Percentiles rank a stretch among this genome's conserved stretches.
Conservation (phyloP, 495 filamentous ascomycete species). For the Rhizodiscina lignyota region DNA sequence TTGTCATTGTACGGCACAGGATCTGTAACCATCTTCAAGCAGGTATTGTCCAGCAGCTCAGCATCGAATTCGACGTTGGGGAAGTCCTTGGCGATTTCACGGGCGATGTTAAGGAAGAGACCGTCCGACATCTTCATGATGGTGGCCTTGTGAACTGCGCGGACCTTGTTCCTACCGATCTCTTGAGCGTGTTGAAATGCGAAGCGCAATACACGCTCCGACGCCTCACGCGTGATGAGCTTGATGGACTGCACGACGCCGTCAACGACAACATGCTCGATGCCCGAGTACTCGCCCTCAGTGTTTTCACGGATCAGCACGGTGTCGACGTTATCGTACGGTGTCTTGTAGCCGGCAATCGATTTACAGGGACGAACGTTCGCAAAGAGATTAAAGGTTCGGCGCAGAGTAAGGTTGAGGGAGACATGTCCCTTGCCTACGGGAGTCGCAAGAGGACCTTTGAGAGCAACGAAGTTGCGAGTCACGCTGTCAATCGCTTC, state of each 20-base stretch:
- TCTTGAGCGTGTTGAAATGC: slow-evolving; percentile 94
- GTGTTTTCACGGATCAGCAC: slow-evolving; percentile 99
- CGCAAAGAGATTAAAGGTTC: slow-evolving; percentile 99
- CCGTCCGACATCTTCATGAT: slow-evolving; percentile 99
- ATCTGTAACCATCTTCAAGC: slow-evolving; percentile 93
- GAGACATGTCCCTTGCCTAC: slow-evolving; percentile 98
- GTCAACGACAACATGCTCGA: slow-evolving; percentile 96
- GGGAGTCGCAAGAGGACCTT: slow-evolving; percentile 95
- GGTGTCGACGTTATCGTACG: slow-evolving; percentile 95
- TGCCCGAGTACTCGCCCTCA: slow-evolving; percentile 98
- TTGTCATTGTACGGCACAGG: slow-evolving; percentile 94
- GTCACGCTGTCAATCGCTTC: slow-evolving; percentile 80
- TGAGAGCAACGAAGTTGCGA: slow-evolving; percentile 88
- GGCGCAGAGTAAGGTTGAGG: slow-evolving; percentile 92
- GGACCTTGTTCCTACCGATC: slow-evolving; percentile 85
- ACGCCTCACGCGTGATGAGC: slow-evolving; percentile 87
- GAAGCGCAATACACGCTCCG: slow-evolving; percentile 84
- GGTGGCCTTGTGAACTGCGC: slow-evolving; percentile 96
- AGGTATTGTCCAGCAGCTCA: slow-evolving; percentile 96
- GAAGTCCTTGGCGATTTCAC: slow-evolving; percentile 80
- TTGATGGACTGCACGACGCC: slow-evolving; percentile 99
- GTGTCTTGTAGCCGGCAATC: slow-evolving; percentile 92
- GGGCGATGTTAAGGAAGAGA: slow-evolving; percentile 79
- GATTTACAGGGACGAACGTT: slow-evolving; percentile 96
- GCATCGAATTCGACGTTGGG: slow-evolving; percentile 87